Percentiles rank a stretch among this genome's conserved stretches.
Evolutionary conservation across 345 rosid species (phyloP).

Genomic region (Murraya koenigii): DNA sequence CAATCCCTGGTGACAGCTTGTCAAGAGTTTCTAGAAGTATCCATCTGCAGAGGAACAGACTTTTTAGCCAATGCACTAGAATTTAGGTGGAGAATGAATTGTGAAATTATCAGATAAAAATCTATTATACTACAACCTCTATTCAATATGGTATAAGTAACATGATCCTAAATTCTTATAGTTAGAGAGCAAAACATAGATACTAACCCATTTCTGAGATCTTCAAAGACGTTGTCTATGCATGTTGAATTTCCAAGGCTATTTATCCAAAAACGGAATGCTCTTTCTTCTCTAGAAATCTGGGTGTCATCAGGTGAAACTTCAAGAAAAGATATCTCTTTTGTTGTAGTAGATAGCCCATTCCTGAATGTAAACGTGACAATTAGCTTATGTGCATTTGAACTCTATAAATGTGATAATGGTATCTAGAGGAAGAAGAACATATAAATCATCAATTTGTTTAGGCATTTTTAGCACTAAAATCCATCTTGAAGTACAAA

Average conservation of each 20-base stretch:
- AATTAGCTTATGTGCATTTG: conserved; percentile 9
- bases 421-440: background rate
- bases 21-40: conserved; percentile 87
- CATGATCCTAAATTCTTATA: background rate
- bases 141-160: background rate
- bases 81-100: background rate
- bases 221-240: conserved; percentile 90
- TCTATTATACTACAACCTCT: background rate
- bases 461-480: background rate
- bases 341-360: conserved; percentile 82
- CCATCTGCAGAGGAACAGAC: conserved; percentile 60
- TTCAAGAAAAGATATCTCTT: conserved; percentile 82
- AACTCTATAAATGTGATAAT: background rate
- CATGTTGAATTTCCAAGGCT: conserved; percentile 77
- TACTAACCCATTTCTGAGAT: conserved; percentile 92
- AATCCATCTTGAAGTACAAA: background rate
- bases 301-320: conserved; percentile 74
- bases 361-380: conserved; percentile 48
- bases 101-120: background rate
- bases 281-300: conserved; percentile 90
- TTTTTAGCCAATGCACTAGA: conserved; percentile 9
- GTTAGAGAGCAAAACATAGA: background rate
- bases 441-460: background rate
- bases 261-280: conserved; percentile 96
- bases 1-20: conserved; percentile 91